phyloP scores from a whole-genome alignment of 371 early-diverging fungal species.

The Syncephalastrum monosporum region DNA sequence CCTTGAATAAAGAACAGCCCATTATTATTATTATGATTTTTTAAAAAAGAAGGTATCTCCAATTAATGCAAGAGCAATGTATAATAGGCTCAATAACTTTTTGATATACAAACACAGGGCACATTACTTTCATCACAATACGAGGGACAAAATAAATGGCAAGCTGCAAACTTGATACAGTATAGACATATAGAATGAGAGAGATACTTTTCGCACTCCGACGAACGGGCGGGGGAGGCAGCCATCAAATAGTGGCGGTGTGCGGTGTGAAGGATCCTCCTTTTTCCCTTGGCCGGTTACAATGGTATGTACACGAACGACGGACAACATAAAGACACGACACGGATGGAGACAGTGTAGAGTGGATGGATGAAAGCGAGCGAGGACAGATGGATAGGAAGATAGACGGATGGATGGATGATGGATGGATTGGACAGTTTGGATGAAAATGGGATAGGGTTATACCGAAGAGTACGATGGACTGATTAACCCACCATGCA shows the following conservation, averaged over 20 bases:
- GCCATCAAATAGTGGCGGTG: conserved; percentile 1
- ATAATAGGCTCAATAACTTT: no score
- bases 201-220: neutral
- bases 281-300: neutral
- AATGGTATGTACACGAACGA: conserved; percentile 9
- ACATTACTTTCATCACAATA: no score
- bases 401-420: conserved; percentile 14
- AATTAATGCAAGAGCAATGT: no score
- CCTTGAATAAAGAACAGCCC: no score
- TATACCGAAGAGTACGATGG: neutral
- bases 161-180: no score
- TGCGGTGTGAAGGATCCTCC: conserved; percentile 1
- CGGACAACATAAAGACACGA: neutral
- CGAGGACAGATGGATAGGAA: conserved; percentile 3
- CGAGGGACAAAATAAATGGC: no score
- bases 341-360: neutral
- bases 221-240: neutral
- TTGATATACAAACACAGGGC: no score
- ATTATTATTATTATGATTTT: no score
- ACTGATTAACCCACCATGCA: neutral
- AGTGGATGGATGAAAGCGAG: conserved; percentile 1
- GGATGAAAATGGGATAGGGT: neutral
- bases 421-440: conserved; percentile 1
- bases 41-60: no score
- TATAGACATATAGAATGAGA: no score